phyloP scores from a whole-genome alignment of 2,329 filamentous ascomycete species.

The Aspergillus fructus region DNA sequence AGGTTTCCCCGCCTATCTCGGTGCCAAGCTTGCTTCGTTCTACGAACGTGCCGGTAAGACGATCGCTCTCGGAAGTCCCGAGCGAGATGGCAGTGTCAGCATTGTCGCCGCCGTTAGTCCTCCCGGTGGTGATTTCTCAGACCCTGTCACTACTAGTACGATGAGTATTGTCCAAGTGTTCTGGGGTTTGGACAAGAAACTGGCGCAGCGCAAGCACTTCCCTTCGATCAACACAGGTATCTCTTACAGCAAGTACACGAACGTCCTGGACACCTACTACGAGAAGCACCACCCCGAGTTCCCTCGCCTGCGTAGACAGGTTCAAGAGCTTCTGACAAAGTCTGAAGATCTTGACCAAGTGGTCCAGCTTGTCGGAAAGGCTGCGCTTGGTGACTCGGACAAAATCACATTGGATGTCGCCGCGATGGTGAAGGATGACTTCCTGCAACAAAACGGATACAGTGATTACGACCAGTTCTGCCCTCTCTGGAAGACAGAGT shows the following conservation, averaged over 20 bases:
- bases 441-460: constrained; percentile 98
- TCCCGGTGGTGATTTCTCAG: constrained; percentile 97
- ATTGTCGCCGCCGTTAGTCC: constrained; percentile 97
- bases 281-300: constrained; percentile 92
- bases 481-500: constrained; percentile 98
- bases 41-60: constrained; percentile 97
- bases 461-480: constrained; percentile 99
- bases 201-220: constrained; percentile 98
- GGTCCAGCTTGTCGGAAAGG: constrained; percentile 97
- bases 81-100: constrained; percentile 87
- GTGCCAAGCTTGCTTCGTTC: constrained; percentile 96
- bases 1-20: constrained; percentile 96
- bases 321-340: constrained; percentile 89
- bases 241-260: constrained; percentile 97
- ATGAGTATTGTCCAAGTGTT: constrained; percentile 98
- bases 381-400: constrained; percentile 89
- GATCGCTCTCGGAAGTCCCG: constrained; percentile 80
- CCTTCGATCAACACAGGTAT: constrained; percentile 93
- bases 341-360: constrained; percentile 98
- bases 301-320: constrained; percentile 84
- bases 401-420: constrained; percentile 98
- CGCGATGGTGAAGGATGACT: constrained; percentile 92
- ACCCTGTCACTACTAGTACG: constrained; percentile 91
- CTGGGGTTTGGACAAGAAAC: constrained; percentile 99
- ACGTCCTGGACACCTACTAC: constrained; percentile 86